Base-by-base conservation (phyloP, 495 filamentous ascomycete genomes). In the Lophium mytilinum region DNA sequence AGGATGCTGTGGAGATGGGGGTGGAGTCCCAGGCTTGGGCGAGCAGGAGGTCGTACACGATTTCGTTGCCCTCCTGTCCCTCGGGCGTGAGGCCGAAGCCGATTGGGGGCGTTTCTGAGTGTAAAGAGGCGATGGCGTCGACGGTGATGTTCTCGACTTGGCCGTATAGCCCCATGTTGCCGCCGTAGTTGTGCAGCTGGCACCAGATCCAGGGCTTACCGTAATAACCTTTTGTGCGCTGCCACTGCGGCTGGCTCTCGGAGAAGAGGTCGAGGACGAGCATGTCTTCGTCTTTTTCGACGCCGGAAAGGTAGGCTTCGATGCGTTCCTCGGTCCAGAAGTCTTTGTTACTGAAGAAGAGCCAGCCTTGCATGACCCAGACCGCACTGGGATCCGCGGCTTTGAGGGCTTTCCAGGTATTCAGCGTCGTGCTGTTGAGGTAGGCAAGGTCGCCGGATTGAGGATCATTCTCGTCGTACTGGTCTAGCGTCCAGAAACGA, bases 281-380 rank as follows among this genome's bases (percentile, higher is more conserved):
- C 76, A 80, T 77, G 53, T 80, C 76, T 8, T 75, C 56, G 17
- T 62, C 53, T 3, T 71, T 60, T 14, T 69, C 64, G 0, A 81
- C 73, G 14, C 78, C 78, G 7, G 69, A 72, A 7, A 81, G 66
- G 55, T 76, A 80, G 10, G 78, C 75, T 49, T 77, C 66, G 12
- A 80, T 66, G 9, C 75, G 66, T 7, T 74, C 72, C 33, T 72
- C 69, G 11, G 75, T 80, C 78, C 78, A 81, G 62, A 80, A 81
- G 1, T 60, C 64, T 0, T 63, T 56, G 34, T 72, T 70, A 10
- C 67, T 66, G 46, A 68, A 75, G 68, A 81, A 81, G 1, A 78
- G 65, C 78, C 78, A 81, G 24, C 76, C 78, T 58, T 81, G 78
- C 75, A 81, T 78, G 47, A 80, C 59, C 78, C 78, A 81, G 7